phyloP scores from a whole-genome alignment of 169 alveolate species.

The Plasmodium yoelii region DNA sequence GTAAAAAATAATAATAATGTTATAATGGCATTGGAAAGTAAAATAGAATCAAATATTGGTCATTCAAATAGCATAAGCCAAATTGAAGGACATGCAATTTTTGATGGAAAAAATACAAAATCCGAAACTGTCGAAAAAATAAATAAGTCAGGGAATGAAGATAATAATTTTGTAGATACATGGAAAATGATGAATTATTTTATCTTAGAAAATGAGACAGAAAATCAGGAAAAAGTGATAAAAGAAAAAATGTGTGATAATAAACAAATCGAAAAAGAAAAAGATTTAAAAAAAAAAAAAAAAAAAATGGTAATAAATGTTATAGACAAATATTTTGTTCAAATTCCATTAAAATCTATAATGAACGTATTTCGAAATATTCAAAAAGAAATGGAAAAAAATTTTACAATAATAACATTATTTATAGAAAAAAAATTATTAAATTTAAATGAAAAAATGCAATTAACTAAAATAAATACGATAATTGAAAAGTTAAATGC shows the following conservation, averaged over 20 bases:
- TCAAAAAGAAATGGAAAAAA: constrained; percentile 60
- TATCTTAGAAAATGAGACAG: not conserved
- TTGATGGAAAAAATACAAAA: not conserved
- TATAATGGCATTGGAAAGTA: constrained; percentile 3
- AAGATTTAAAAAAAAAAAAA: too few relatives aligned
- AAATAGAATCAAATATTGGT: not conserved
- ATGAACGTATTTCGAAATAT: constrained; percentile 51
- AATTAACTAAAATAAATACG: constrained; percentile 28
- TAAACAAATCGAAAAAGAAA: not conserved
- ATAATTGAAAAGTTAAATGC: constrained; percentile 57
- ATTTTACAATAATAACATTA: constrained; percentile 54
- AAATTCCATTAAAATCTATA: constrained; percentile 48
- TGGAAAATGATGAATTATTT: not conserved
- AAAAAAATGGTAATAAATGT: constrained; percentile 12
- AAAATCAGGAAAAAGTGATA: not conserved
- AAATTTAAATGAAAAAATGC: constrained; percentile 19
- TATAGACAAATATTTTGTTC: constrained; percentile 58
- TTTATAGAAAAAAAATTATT: constrained; percentile 56
- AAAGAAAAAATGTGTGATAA: not conserved
- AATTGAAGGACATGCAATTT: not conserved
- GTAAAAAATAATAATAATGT: not conserved
- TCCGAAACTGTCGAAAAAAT: not conserved
- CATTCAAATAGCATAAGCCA: not conserved
- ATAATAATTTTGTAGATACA: not conserved
- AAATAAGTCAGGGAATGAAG: not conserved